These are phyloP conservation scores for Hypoxylon sp. DNA, from an alignment of 2,329 filamentous ascomycete species.

Conservation along the genomic window DNA sequence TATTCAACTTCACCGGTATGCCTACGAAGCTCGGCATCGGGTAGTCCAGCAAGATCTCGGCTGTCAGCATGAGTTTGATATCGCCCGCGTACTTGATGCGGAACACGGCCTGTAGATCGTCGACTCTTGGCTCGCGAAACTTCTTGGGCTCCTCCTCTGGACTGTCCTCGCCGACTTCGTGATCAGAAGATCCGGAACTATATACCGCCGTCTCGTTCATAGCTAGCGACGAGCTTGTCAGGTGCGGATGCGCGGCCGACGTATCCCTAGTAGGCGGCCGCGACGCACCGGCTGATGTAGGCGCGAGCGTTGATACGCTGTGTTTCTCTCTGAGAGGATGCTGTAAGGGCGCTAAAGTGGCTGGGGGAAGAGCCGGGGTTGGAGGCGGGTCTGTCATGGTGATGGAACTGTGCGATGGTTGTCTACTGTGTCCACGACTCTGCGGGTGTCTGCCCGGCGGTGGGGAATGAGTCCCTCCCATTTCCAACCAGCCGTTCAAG, in stretches of 20 bases:
- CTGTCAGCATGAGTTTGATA: slow-evolving; percentile 87
- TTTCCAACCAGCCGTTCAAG: slow-evolving; percentile 62
- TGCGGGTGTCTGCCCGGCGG: slow-evolving; percentile 14
- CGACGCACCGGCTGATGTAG: slow-evolving; percentile 66
- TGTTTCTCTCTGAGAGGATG: slow-evolving; percentile 67
- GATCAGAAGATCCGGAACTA: slow-evolving; percentile 50
- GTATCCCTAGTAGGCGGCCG: slow-evolving; percentile 69
- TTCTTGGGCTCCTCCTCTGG: slow-evolving; percentile 58
- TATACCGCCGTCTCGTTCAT: slow-evolving; percentile 33
- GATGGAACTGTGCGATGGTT: slow-evolving; percentile 61
- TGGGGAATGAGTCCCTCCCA: slow-evolving; percentile 37
- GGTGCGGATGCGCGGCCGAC: slow-evolving; percentile 45
- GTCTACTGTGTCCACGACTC: slow-evolving; percentile 54
- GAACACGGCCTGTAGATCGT: slow-evolving; percentile 93
- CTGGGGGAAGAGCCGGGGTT: slow-evolving; percentile 28
- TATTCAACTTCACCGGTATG: slow-evolving; percentile 92
- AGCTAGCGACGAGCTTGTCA: slow-evolving; percentile 26
- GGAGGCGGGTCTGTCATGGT: slow-evolving; percentile 58
- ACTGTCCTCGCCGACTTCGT: slow-evolving; percentile 52
- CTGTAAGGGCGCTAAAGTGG: slow-evolving; percentile 54
- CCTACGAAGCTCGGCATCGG: slow-evolving; percentile 98
- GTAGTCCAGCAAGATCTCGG: slow-evolving; percentile 96
- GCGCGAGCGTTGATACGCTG: slow-evolving; percentile 72
- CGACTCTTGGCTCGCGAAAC: slow-evolving; percentile 79
- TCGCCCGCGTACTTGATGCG: slow-evolving; percentile 91